A percentile compares a stretch with the other conserved stretches of the same genome.
phyloP scores from a whole-genome alignment of 768 basidiomycete species.

The Auriscalpium orientale region DNA sequence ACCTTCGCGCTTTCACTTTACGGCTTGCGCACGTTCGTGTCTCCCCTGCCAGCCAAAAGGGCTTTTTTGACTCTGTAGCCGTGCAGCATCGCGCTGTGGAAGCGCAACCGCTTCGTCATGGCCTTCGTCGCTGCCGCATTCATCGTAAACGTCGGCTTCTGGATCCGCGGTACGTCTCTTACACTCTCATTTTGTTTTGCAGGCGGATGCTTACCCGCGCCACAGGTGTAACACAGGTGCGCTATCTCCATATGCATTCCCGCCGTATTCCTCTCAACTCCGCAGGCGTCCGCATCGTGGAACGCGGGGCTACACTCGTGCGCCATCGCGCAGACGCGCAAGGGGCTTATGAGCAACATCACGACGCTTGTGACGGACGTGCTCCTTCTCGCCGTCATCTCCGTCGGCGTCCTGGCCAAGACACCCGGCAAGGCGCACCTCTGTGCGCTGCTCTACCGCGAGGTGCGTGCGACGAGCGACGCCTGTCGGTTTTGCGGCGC shows the following conservation, averaged over 20 bases:
- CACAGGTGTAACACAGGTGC: background rate
- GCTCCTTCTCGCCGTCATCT: conserved; percentile 2
- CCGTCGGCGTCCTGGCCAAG: conserved; percentile 1
- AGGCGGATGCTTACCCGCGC: background rate
- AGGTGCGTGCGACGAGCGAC: background rate
- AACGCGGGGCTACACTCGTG: background rate
- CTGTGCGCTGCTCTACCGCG: conserved; percentile 8
- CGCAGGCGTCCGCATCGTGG: background rate
- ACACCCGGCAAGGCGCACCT: conserved; percentile 1
- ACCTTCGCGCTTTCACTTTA: conserved; percentile 8
- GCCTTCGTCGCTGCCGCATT: background rate
- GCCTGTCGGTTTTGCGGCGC: too few species aligned
- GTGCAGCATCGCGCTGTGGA: conserved; percentile 10
- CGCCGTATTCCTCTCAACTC: too few species aligned
- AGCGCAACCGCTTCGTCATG: background rate
- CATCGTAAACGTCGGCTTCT: conserved; percentile 1
- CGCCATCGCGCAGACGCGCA: background rate
- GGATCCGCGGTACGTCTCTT: conserved; percentile 5
- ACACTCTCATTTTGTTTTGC: background rate
- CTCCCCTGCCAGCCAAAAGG: background rate
- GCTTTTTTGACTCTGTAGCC: too few species aligned
- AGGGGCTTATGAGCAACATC: background rate
- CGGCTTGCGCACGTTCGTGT: conserved; percentile 6
- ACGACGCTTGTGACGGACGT: background rate
- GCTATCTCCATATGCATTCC: background rate